phyloP scores from a whole-genome alignment of 495 filamentous ascomycete species.

The Penicillium alfredii region DNA sequence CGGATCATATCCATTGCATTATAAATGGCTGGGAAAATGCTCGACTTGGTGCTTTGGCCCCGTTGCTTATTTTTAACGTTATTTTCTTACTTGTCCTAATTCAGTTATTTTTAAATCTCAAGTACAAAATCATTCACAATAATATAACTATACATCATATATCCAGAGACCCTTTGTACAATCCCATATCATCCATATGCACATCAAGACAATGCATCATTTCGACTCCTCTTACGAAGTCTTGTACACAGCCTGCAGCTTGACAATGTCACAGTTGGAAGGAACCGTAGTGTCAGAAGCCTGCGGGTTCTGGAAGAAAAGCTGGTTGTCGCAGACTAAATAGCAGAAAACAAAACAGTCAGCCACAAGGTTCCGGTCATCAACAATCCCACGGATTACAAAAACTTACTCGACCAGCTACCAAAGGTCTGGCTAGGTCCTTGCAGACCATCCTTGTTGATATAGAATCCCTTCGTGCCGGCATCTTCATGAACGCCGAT shows the following conservation, averaged over 20 bases:
- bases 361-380: no score
- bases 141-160: no score
- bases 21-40: no score
- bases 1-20: no score
- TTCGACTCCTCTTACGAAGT: background rate
- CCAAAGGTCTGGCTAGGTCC: slow-evolving; percentile 20
- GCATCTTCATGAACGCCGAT: slow-evolving; percentile 22
- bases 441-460: slow-evolving; percentile 20
- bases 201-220: background rate
- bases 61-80: no score
- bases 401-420: slow-evolving; percentile 36
- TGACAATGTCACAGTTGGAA: slow-evolving; percentile 5
- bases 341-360: background rate
- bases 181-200: background rate
- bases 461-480: slow-evolving; percentile 19
- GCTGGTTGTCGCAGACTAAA: slow-evolving; percentile 9
- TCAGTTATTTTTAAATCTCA: no score
- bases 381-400: no score
- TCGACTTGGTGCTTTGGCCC: no score
- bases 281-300: slow-evolving; percentile 1
- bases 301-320: slow-evolving; percentile 3
- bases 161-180: background rate
- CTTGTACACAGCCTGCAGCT: slow-evolving; percentile 3
- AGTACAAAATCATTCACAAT: no score
- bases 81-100: no score